Evolutionary conservation across 345 rosid genomes (phyloP).

Genomic region (Arabidopsis suecica): DNA sequence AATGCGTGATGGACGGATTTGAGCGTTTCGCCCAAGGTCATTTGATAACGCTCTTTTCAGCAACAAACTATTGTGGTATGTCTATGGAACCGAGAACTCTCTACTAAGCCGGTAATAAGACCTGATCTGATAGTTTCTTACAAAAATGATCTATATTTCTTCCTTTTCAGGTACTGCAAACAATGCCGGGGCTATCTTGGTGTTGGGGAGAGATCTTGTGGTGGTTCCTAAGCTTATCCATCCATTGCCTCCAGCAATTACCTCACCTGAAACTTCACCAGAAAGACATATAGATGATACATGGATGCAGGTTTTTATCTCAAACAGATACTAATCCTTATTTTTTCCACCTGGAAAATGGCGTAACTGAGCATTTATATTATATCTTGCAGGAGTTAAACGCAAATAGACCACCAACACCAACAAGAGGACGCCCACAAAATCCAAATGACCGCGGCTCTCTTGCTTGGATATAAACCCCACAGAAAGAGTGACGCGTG

Average conservation of each 20-base stretch:
- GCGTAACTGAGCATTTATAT: not conserved
- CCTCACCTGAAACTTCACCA: slow-evolving; percentile 84
- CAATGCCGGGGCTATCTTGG: slow-evolving; percentile 97
- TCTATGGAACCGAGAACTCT: not conserved
- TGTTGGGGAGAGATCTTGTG: slow-evolving; percentile 96
- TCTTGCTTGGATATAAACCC: slow-evolving; percentile 82
- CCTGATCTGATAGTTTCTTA: not conserved
- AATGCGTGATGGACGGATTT: slow-evolving; percentile 99
- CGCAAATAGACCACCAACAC: slow-evolving; percentile 94
- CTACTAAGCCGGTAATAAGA: not conserved
- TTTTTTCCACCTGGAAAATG: not conserved
- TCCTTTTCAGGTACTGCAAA: slow-evolving; percentile 82
- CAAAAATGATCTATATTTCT: not conserved
- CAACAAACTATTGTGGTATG: slow-evolving; percentile 96
- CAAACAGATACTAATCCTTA: slow-evolving; percentile 2
- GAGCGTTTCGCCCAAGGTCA: slow-evolving; percentile 99
- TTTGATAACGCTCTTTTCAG: slow-evolving; percentile 93
- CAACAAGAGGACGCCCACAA: slow-evolving; percentile 96
- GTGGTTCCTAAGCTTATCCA: slow-evolving; percentile 97
- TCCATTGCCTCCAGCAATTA: slow-evolving; percentile 93
- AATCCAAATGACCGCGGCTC: slow-evolving; percentile 81
- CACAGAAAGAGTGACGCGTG: slow-evolving; percentile 5
- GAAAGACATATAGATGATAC: slow-evolving; percentile 91
- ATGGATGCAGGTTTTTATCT: slow-evolving; percentile 90
- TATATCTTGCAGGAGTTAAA: slow-evolving; percentile 75